These are phyloP conservation scores for Codiaeum variegatum DNA, from an alignment of 441 rosid species.

Conservation along the genomic window DNA sequence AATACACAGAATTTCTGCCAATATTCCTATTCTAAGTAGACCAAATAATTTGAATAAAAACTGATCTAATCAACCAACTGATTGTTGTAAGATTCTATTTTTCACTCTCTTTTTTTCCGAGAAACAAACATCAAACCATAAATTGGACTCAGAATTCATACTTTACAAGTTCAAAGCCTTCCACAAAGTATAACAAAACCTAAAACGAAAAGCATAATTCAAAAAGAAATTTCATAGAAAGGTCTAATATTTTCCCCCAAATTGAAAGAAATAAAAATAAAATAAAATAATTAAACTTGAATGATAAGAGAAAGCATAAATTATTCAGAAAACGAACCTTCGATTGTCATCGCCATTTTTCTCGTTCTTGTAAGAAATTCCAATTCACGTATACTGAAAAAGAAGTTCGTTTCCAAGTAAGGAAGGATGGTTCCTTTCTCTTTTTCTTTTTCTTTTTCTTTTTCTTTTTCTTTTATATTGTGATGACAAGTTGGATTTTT, in stretches of 20 bases:
- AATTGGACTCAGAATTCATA: not conserved
- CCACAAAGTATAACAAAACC: not conserved
- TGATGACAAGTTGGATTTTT: too few relatives aligned
- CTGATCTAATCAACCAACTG: not conserved
- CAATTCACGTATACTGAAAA: not conserved
- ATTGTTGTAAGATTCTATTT: not conserved
- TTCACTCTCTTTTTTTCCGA: not conserved
- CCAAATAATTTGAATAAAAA: not conserved
- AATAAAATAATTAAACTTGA: not conserved
- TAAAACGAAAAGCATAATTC: not conserved
- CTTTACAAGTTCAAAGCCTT: not conserved
- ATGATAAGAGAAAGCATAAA: not conserved
- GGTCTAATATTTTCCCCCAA: not conserved
- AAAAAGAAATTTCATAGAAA: too few relatives aligned
- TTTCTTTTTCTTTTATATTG: too few relatives aligned
- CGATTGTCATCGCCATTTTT: constrained; percentile 76
- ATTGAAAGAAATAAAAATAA: not conserved
- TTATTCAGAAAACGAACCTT: constrained; percentile 38
- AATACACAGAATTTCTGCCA: too few relatives aligned
- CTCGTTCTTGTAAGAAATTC: not conserved
- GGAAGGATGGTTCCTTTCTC: not conserved
- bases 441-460: not conserved
- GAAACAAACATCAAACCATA: not conserved
- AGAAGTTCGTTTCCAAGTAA: not conserved
- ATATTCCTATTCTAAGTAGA: too few relatives aligned